Conservation (phyloP, 768 basidiomycete genomes). For the Leccinum uliginosum region DNA sequence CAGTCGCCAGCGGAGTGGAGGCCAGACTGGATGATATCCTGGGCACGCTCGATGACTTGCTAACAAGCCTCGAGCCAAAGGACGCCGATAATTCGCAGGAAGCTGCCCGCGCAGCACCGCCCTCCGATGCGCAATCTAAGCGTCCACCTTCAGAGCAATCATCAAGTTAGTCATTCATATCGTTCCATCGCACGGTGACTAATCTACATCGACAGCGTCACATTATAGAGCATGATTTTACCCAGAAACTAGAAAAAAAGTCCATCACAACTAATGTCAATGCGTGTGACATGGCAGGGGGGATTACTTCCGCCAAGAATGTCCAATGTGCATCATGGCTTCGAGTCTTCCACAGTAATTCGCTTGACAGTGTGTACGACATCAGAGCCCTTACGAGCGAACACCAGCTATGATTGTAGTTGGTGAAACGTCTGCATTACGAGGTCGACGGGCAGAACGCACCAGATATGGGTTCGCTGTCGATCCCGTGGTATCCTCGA, state of each 20-base stretch:
- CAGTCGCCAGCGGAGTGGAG: conserved; percentile 60
- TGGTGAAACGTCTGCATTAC: background rate
- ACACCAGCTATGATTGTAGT: conserved; percentile 58
- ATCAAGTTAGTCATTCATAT: conserved; percentile 14
- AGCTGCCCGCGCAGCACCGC: background rate
- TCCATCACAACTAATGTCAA: conserved; percentile 3
- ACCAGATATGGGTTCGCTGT: conserved; percentile 91
- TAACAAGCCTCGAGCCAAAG: conserved; percentile 40
- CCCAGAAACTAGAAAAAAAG: conserved; percentile 5
- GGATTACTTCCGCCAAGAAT: conserved; percentile 21
- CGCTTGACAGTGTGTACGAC: conserved; percentile 81
- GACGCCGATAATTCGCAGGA: conserved; percentile 1
- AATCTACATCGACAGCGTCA: conserved; percentile 1
- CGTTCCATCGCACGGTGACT: background rate
- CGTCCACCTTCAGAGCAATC: background rate
- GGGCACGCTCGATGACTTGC: conserved; percentile 50
- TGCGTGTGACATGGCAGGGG: conserved; percentile 8
- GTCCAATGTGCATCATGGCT: conserved; percentile 28
- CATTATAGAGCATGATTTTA: conserved; percentile 15
- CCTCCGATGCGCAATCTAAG: background rate
- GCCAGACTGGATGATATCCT: conserved; percentile 57
- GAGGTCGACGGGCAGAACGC: conserved; percentile 25
- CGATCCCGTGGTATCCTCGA: conserved; percentile 85
- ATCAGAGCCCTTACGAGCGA: conserved; percentile 72
- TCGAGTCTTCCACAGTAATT: conserved; percentile 34